phyloP scores from a whole-genome alignment of 441 rosid species.

The Biscutella auriculata region DNA sequence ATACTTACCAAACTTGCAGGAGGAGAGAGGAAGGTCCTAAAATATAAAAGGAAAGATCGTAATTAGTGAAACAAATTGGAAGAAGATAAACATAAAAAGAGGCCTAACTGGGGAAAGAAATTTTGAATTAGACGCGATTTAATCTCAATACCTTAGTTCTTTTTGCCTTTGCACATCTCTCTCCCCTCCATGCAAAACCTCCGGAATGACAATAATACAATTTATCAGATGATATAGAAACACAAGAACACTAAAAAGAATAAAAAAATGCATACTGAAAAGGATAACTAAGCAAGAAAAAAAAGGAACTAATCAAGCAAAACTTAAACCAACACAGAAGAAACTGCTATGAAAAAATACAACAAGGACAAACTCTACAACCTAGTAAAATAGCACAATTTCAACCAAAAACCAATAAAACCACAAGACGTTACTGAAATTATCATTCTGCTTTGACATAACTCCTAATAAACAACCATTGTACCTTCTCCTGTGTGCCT shows the following conservation, averaged over 20 bases:
- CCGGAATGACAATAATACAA: constrained; percentile 43
- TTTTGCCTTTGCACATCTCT: constrained; percentile 1
- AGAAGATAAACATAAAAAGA: not conserved
- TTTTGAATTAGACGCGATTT: not conserved
- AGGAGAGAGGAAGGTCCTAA: constrained; percentile 30
- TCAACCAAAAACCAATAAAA: constrained; percentile 14
- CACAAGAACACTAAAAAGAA: not conserved
- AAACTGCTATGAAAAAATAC: not conserved
- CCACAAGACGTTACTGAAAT: constrained; percentile 19
- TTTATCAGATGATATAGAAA: constrained; percentile 51
- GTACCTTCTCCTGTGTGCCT: constrained; percentile 98
- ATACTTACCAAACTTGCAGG: constrained; percentile 43
- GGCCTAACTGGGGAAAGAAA: not conserved
- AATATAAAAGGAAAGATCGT: not conserved
- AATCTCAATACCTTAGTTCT: constrained; percentile 10
- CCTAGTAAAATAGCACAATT: not conserved
- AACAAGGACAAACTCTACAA: not conserved
- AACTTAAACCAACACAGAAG: not conserved
- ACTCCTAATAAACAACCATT: constrained; percentile 73
- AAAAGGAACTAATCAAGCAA: not conserved
- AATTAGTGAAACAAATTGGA: constrained; percentile 4
- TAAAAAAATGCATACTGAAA: not conserved
- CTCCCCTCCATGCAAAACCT: constrained; percentile 52
- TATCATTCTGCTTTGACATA: constrained; percentile 4
- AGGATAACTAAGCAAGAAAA: not conserved